These are phyloP conservation scores for Hanseniaspora singularis DNA, from an alignment of 805 yeast genomes.

Conservation along the genomic window DNA sequence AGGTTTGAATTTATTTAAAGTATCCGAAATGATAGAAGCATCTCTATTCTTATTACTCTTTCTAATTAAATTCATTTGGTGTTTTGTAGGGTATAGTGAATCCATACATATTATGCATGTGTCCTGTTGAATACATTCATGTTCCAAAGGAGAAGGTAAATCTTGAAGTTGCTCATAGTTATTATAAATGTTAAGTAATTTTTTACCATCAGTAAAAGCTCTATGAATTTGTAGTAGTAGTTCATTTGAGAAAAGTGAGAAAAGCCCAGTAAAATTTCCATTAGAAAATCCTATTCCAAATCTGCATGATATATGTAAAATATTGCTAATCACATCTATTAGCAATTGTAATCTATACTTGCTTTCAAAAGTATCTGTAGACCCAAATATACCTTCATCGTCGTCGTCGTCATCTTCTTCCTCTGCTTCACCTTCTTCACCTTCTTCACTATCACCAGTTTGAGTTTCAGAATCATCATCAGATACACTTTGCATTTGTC, in stretches of 20 bases:
- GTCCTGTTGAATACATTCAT: constrained; percentile 33
- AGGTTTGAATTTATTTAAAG: constrained; percentile 34
- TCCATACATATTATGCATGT: constrained; percentile 68
- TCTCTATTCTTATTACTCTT: background rate
- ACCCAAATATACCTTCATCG: constrained; percentile 23
- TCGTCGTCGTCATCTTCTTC: constrained; percentile 16
- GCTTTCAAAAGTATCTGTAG: constrained; percentile 63
- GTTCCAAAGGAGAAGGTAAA: constrained; percentile 53
- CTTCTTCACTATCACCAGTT: constrained; percentile 41
- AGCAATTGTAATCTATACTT: constrained; percentile 48
- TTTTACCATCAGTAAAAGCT: constrained; percentile 29
- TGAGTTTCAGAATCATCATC: constrained; percentile 23
- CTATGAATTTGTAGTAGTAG: constrained; percentile 30
- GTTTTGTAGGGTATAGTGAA: constrained; percentile 36
- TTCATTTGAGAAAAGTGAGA: constrained; percentile 32
- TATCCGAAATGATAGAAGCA: background rate
- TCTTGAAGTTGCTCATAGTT: constrained; percentile 51
- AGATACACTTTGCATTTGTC: constrained; percentile 41
- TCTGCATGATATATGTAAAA: constrained; percentile 37
- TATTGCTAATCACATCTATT: constrained; percentile 42
- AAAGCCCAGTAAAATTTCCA: constrained; percentile 35
- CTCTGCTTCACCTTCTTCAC: constrained; percentile 12
- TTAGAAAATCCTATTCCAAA: constrained; percentile 38
- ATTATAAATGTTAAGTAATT: constrained; percentile 32
- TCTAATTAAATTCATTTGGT: background rate